A percentile compares a stretch with the other conserved stretches of the same genome.
phyloP scores from a whole-genome alignment of 805 yeast genomes.

The Phaffomyces thermotolerans region DNA sequence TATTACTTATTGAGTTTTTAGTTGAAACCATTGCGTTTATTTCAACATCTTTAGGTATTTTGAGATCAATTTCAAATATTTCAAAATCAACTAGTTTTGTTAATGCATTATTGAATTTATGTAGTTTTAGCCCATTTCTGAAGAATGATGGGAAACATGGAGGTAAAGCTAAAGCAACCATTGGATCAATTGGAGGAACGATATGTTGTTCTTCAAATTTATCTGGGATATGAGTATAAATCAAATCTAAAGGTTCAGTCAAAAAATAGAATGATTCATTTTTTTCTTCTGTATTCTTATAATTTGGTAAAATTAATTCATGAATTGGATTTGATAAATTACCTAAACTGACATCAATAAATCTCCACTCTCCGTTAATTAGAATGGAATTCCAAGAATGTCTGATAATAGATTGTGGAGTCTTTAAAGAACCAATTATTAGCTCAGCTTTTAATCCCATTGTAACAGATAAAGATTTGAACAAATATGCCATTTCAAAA shows the following conservation, averaged over 20 bases:
- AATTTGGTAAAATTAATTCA: slow-evolving; percentile 29
- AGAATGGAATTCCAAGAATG: slow-evolving; percentile 87
- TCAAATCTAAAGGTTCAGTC: slow-evolving; percentile 63
- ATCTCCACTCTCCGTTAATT: slow-evolving; percentile 69
- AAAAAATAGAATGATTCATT: slow-evolving; percentile 61
- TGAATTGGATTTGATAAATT: slow-evolving; percentile 48
- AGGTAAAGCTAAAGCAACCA: slow-evolving; percentile 74
- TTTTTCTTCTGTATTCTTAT: slow-evolving; percentile 15
- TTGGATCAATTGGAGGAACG: slow-evolving; percentile 74
- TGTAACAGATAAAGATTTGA: slow-evolving; percentile 62
- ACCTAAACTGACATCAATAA: slow-evolving; percentile 68
- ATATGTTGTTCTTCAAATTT: slow-evolving; percentile 78
- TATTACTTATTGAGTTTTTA: slow-evolving; percentile 32
- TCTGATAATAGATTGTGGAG: slow-evolving; percentile 64
- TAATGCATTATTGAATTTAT: slow-evolving; percentile 70
- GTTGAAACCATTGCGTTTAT: slow-evolving; percentile 54
- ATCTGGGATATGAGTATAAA: slow-evolving; percentile 83
- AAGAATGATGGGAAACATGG: slow-evolving; percentile 80
- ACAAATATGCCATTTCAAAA: slow-evolving; percentile 70
- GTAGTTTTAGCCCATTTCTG: slow-evolving; percentile 47
- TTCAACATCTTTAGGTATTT: slow-evolving; percentile 66
- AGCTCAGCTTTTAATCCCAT: slow-evolving; percentile 69
- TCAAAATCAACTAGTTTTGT: slow-evolving; percentile 70
- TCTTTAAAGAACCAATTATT: slow-evolving; percentile 76
- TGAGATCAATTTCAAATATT: slow-evolving; percentile 68